Conservation (phyloP, 2,329 filamentous ascomycete species). For the Reticulascus tulasneorum region DNA sequence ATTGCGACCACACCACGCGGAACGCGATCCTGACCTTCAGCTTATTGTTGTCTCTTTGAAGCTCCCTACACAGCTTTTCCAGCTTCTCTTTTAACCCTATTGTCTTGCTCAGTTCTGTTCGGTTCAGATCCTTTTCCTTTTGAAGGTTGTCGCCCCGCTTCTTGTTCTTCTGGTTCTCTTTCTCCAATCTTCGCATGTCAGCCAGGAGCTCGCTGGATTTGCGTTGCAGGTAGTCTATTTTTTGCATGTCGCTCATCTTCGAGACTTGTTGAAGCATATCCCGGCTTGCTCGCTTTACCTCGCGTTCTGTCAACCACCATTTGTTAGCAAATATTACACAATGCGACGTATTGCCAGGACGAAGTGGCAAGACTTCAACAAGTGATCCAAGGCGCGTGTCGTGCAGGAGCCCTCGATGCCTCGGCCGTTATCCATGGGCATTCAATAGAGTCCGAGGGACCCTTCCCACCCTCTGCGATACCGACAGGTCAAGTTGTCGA, state of each 20-base stretch:
- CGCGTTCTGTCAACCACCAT: slow-evolving; percentile 63
- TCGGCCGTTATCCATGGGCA: too few relatives aligned
- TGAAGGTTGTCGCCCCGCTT: slow-evolving; percentile 91
- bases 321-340: slow-evolving; percentile 20
- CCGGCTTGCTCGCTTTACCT: slow-evolving; percentile 89
- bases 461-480: too few relatives aligned
- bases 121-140: slow-evolving; percentile 90
- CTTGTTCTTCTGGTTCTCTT: slow-evolving; percentile 93
- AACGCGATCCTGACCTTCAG: slow-evolving; percentile 66
- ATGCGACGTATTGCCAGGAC: slow-evolving; percentile 14
- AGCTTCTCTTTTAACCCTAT: slow-evolving; percentile 91
- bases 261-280: slow-evolving; percentile 85
- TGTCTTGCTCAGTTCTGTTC: slow-evolving; percentile 86
- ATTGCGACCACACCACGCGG: neutral
- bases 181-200: slow-evolving; percentile 93
- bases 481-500: too few relatives aligned
- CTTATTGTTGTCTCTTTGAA: slow-evolving; percentile 97
- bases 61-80: slow-evolving; percentile 90
- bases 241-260: slow-evolving; percentile 88
- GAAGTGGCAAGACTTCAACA: neutral
- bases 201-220: slow-evolving; percentile 87
- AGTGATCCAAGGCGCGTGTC: too few relatives aligned
- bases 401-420: too few relatives aligned
- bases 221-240: slow-evolving; percentile 85
- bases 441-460: too few relatives aligned